Evolutionary conservation across 2,329 filamentous ascomycete genomes (phyloP).

Genomic region (Tolypocladium tundrense): DNA sequence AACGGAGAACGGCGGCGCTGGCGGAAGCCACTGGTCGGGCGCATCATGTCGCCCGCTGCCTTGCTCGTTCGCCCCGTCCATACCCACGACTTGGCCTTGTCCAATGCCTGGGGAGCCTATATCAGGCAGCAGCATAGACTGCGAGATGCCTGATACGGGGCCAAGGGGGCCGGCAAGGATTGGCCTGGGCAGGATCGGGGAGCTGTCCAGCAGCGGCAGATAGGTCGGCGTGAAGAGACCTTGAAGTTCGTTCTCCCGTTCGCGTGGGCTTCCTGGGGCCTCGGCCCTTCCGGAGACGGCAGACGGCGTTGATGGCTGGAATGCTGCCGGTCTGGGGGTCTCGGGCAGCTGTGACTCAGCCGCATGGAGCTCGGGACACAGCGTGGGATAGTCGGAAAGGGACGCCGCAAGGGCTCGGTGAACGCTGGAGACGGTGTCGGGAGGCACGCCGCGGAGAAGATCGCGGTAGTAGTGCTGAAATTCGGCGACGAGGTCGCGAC

Average conservation of each 20-base stretch:
- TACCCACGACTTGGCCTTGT: conserved; percentile 12
- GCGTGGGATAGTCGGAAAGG: conserved; percentile 33
- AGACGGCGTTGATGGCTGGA: conserved; percentile 19
- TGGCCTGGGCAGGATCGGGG: conserved; percentile 13
- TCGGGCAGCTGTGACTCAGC: conserved; percentile 24
- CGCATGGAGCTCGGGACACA: conserved; percentile 26
- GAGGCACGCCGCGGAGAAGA: conserved; percentile 36
- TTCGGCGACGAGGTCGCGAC: conserved; percentile 44
- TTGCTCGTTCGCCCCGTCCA: conserved; percentile 9
- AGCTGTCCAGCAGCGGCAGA: conserved; percentile 48
- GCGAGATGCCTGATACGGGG: conserved; percentile 2
- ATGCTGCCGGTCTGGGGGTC: conserved; percentile 17
- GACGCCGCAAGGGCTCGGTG: conserved; percentile 34
- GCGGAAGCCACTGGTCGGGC: conserved; percentile 5
- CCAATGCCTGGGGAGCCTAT: neutral
- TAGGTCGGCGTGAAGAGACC: conserved; percentile 54
- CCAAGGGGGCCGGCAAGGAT: conserved; percentile 7
- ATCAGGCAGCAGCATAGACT: conserved; percentile 6
- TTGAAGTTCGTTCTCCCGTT: conserved; percentile 48
- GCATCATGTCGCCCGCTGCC: conserved; percentile 8
- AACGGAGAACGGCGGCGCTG: conserved; percentile 15
- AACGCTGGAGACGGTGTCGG: conserved; percentile 35
- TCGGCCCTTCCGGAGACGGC: conserved; percentile 16
- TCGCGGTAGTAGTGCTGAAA: conserved; percentile 44
- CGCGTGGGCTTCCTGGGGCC: conserved; percentile 34